These are phyloP conservation scores for Lindgomyces ingoldianus DNA, from an alignment of 495 filamentous ascomycete species.

Conservation along the genomic window DNA sequence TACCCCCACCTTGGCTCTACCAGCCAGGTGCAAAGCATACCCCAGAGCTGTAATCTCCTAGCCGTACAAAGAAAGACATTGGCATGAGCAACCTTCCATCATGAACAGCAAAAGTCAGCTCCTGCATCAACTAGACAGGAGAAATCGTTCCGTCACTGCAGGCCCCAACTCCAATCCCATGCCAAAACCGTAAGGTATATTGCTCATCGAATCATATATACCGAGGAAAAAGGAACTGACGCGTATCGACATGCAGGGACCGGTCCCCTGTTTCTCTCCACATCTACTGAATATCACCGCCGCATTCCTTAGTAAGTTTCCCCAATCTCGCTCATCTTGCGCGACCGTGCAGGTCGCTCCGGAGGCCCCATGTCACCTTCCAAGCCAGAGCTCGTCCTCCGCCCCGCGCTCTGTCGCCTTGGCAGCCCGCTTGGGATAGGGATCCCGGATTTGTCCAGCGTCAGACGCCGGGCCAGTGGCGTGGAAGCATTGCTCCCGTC, in stretches of 20 bases:
- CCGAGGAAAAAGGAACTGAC: conserved; percentile 12
- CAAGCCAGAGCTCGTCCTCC: conserved; percentile 51
- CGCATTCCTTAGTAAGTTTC: conserved; percentile 60
- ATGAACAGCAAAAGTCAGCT: no score
- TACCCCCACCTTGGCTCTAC: not conserved
- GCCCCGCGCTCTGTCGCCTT: conserved; percentile 52
- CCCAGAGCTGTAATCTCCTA: not conserved
- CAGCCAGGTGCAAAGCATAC: not conserved
- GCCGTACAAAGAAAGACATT: no score
- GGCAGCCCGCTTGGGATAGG: conserved; percentile 39
- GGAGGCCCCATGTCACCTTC: conserved; percentile 59
- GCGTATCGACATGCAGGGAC: conserved; percentile 1
- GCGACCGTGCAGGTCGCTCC: conserved; percentile 49
- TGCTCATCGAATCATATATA: conserved; percentile 22
- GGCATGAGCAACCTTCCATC: not conserved
- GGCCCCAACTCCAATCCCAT: conserved; percentile 29
- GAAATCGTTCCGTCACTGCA: not conserved
- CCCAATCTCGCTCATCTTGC: conserved; percentile 62
- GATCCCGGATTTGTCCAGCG: conserved; percentile 35
- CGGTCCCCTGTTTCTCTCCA: no score
- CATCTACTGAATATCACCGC: no score
- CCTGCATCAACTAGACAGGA: not conserved
- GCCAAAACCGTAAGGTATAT: conserved; percentile 27
- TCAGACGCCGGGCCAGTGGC: conserved; percentile 38
- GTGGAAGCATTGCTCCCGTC: conserved; percentile 35